A percentile compares a stretch with the other conserved stretches of the same genome.
These are phyloP conservation scores for Castanospermum australe DNA, from an alignment of 306 rosid species.

Conservation along the genomic window DNA sequence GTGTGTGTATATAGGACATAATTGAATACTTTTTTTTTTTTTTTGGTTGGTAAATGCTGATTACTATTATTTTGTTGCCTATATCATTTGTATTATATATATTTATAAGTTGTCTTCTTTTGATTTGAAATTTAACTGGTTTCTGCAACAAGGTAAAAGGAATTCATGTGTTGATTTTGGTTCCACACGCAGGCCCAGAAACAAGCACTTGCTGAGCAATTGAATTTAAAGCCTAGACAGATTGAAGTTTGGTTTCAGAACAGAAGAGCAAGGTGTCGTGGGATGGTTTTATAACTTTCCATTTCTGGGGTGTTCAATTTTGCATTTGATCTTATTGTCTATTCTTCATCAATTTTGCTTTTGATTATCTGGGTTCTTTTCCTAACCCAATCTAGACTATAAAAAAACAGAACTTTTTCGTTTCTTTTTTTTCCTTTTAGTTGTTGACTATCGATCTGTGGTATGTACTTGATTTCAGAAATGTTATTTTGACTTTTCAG, in stretches of 20 bases:
- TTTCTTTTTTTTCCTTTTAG: background rate
- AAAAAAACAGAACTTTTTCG: background rate
- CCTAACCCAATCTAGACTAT: background rate
- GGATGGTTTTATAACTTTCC: background rate
- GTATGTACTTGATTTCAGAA: background rate
- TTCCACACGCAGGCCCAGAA: conserved; percentile 62
- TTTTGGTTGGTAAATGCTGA: background rate
- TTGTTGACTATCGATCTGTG: background rate
- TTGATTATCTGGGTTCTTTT: background rate
- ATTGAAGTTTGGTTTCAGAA: conserved; percentile 98
- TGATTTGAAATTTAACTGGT: background rate
- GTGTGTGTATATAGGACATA: background rate
- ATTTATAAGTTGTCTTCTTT: background rate
- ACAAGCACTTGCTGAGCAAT: conserved; percentile 62
- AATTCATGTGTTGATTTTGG: background rate
- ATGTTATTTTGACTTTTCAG: conserved; percentile 32
- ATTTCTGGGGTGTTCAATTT: background rate
- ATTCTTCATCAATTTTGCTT: conserved; percentile 11
- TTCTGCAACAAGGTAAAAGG: background rate
- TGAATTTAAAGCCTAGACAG: conserved; percentile 77
- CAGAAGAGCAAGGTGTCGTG: conserved; percentile 78
- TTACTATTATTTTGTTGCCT: background rate
- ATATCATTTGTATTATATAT: background rate
- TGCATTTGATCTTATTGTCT: background rate
- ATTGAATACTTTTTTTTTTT: background rate